Evolutionary conservation across 805 yeast species (phyloP).

Genomic region (Kodamaea sagamina): DNA sequence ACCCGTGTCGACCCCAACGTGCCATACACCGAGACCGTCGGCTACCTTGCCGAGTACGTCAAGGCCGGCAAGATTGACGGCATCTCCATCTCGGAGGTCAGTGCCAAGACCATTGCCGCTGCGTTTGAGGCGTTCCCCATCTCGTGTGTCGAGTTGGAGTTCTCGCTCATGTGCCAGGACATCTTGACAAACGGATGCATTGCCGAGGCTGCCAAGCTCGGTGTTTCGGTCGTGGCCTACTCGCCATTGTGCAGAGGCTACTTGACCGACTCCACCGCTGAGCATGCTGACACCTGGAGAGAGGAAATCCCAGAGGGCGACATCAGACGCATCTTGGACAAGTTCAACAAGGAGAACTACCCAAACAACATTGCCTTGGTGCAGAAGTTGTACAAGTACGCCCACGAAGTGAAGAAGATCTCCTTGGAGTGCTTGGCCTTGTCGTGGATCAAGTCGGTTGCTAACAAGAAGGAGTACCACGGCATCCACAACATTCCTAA

Average conservation of each 20-base stretch:
- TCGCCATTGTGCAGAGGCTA: conserved; percentile 84
- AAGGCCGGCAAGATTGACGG: conserved; percentile 68
- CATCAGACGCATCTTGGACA: conserved; percentile 50
- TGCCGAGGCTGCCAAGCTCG: conserved; percentile 54
- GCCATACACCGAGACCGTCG: conserved; percentile 60
- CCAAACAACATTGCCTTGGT: conserved; percentile 53
- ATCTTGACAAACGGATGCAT: conserved; percentile 63
- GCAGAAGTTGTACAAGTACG: conserved; percentile 49
- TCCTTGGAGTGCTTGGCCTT: conserved; percentile 56
- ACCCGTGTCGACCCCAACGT: conserved; percentile 65
- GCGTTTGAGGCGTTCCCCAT: conserved; percentile 62
- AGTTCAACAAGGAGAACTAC: conserved; percentile 60
- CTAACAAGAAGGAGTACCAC: conserved; percentile 56
- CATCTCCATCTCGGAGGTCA: conserved; percentile 73
- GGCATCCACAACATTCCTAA: conserved; percentile 49
- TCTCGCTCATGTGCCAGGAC: conserved; percentile 66
- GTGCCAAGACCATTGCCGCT: conserved; percentile 57
- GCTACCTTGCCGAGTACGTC: conserved; percentile 56
- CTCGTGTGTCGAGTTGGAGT: conserved; percentile 74
- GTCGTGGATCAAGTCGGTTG: conserved; percentile 55
- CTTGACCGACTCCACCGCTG: conserved; percentile 61
- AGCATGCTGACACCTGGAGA: conserved; percentile 31
- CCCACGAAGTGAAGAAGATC: conserved; percentile 48
- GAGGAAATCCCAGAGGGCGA: conserved; percentile 59
- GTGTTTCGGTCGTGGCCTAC: conserved; percentile 72